phyloP scores from a whole-genome alignment of 805 yeast genomes.

The Pachysolen tannophilus region DNA sequence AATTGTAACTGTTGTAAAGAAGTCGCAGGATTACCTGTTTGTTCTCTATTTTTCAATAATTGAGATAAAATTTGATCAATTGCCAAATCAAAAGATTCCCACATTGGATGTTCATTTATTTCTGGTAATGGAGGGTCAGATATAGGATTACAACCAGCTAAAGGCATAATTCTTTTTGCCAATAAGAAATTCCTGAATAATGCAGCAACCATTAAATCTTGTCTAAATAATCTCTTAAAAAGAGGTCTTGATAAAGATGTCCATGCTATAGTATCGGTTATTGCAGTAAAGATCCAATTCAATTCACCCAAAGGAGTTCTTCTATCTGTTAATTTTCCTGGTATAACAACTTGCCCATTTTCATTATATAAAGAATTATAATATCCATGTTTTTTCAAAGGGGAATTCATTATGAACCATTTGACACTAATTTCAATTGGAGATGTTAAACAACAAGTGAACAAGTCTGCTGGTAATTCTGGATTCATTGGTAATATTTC shows the following conservation, averaged over 20 bases:
- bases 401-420: constrained; percentile 85
- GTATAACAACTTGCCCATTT: constrained; percentile 59
- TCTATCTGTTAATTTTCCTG: constrained; percentile 87
- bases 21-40: constrained; percentile 6
- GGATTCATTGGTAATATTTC: constrained; percentile 91
- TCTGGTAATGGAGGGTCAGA: constrained; percentile 93
- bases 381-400: constrained; percentile 43
- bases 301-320: constrained; percentile 94
- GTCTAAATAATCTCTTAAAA: constrained; percentile 86
- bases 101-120: constrained; percentile 77
- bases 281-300: constrained; percentile 96
- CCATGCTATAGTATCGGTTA: constrained; percentile 98
- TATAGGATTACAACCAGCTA: constrained; percentile 86
- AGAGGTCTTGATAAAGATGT: constrained; percentile 80
- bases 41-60: constrained; percentile 34
- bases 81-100: constrained; percentile 98
- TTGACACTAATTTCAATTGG: constrained; percentile 91
- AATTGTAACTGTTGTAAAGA: constrained; percentile 5
- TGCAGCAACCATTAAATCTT: constrained; percentile 95
- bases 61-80: constrained; percentile 87
- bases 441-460: constrained; percentile 90
- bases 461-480: constrained; percentile 89
- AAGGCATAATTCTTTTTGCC: constrained; percentile 92
- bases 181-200: constrained; percentile 84
- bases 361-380: constrained; percentile 40